A percentile compares a stretch with the other conserved stretches of the same genome.
phyloP scores from a whole-genome alignment of 2,329 filamentous ascomycete species.

The Trichoderma hamatum region DNA sequence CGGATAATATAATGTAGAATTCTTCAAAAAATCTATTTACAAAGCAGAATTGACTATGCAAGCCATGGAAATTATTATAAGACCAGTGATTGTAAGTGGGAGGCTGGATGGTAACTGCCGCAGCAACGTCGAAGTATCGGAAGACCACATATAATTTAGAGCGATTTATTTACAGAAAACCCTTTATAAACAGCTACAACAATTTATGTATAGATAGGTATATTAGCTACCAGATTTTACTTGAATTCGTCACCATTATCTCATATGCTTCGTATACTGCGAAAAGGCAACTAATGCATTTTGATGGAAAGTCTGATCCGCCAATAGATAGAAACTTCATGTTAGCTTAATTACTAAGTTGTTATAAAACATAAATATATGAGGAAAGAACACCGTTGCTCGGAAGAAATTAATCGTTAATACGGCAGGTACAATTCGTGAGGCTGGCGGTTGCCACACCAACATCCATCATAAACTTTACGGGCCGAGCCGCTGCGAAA shows the following conservation, averaged over 20 bases:
- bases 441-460: not conserved
- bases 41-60: not conserved
- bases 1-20: not conserved
- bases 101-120: not conserved
- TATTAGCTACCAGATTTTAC: not conserved
- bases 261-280: not conserved
- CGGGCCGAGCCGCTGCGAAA: not conserved
- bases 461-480: not conserved
- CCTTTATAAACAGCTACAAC: not conserved
- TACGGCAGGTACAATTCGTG: not conserved
- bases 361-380: not conserved
- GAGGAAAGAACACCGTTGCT: not conserved
- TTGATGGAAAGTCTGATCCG: not conserved
- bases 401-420: not conserved
- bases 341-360: no score
- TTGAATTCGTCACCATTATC: not conserved
- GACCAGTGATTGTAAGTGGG: not conserved
- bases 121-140: not conserved
- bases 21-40: not conserved
- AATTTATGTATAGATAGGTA: not conserved
- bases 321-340: not conserved
- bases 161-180: not conserved
- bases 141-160: not conserved
- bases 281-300: not conserved
- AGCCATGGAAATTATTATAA: not conserved